Evolutionary conservation across 768 basidiomycete species (phyloP), one percentile per base, ranked within the genome.

Genomic region (Pleurotus platypus): DNA sequence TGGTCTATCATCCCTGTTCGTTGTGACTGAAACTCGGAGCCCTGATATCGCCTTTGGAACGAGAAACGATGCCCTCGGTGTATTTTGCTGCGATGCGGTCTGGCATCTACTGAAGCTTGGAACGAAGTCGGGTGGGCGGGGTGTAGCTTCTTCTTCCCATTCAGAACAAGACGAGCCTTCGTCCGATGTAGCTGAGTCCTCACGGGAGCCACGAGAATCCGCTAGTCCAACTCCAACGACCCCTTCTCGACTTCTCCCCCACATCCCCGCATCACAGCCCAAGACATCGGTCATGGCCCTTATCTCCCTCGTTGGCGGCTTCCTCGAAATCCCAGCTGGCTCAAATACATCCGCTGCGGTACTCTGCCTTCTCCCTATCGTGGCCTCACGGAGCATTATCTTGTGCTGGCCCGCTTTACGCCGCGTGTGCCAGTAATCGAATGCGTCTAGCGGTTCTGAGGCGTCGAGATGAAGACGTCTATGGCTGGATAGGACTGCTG

Each of bases 101-200:
- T 22, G 20, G n/a, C 49, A 24, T n/a, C 27, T 26, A 4, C 49
- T 27, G 27, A 50, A 50, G 37, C 27, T 50, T n/a, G 49, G 49
- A 30, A 50, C 49, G 27, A 50, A 50, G 27, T 50, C 49, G 49
- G 49, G 49, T 50, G 49, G 49, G 15, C 49, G 49, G 16, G 49
- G 49, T 15, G 49, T 50, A 12, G 27, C 49, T 50, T 50, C 49
- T 4, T 50, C 49, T 12, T 50, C 49, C 49, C 49, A 50, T 27
- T 30, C 30, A 30, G 49, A 50, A n/a, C 26, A 50, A 26, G 49
- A 50, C 15, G 49, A 26, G 1, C 20, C 30, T n/a, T 50, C 49
- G 13, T 35, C 49, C 11, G 26, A 50, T 4, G 22, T 37, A 11
- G 49, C 27, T 12, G 49, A 35, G 30, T 35, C 26, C 30, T 50